Percentiles rank a stretch among this genome's conserved stretches.
These are phyloP conservation scores for Elsinoe perseae DNA, from an alignment of 2,329 filamentous ascomycete species.

Conservation along the genomic window DNA sequence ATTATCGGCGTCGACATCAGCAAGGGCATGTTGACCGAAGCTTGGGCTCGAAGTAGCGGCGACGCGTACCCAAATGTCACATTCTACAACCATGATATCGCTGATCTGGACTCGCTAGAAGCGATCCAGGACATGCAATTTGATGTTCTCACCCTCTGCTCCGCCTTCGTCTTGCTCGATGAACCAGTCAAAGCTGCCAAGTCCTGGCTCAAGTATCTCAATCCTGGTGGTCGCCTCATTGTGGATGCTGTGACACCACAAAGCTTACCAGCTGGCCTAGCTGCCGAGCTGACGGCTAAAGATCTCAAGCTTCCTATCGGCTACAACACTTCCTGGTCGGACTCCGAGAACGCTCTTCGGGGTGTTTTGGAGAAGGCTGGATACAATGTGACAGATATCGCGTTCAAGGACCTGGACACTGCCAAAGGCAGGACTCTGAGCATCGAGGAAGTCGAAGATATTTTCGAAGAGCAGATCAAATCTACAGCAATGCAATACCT, in stretches of 20 bases:
- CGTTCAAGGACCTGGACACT: conserved; percentile 15
- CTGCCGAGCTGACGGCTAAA: conserved; percentile 32
- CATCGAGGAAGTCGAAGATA: neutral
- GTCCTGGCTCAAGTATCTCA: conserved; percentile 34
- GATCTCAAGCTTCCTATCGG: conserved; percentile 29
- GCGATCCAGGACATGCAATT: conserved; percentile 18
- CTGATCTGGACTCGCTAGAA: conserved; percentile 27
- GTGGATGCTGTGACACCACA: conserved; percentile 34
- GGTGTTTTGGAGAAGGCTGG: conserved; percentile 31
- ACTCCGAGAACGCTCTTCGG: conserved; percentile 27
- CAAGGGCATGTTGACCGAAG: conserved; percentile 35
- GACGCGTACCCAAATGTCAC: conserved; percentile 28
- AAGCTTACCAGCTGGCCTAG: conserved; percentile 32
- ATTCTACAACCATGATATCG: conserved; percentile 33
- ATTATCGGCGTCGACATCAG: conserved; percentile 38
- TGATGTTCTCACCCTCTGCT: conserved; percentile 34
- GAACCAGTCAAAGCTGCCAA: conserved; percentile 32
- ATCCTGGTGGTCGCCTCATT: conserved; percentile 34
- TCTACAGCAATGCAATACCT: neutral
- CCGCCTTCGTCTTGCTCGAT: conserved; percentile 35
- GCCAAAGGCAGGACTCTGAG: neutral
- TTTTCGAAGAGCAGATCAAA: conserved; percentile 8
- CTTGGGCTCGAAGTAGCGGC: conserved; percentile 26
- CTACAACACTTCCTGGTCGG: conserved; percentile 33
- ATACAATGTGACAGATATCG: conserved; percentile 28